Conservation (phyloP, 371 early-diverging fungal species). For the Capniomyces stellatus region DNA sequence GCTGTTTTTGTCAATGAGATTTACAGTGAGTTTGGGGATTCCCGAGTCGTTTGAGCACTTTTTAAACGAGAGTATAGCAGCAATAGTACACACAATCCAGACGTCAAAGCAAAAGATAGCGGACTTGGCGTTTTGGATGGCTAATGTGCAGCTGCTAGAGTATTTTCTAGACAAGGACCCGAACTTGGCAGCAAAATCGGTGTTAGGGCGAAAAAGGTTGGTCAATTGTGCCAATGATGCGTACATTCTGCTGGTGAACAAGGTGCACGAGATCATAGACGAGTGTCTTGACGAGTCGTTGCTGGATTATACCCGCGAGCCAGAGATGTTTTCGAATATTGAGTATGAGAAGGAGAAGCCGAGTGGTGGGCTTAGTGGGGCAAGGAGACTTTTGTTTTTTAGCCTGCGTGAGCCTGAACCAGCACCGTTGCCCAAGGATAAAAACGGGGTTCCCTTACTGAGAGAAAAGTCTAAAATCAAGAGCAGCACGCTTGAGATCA, state of each 20-base stretch:
- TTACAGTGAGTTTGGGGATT: conserved; percentile 59
- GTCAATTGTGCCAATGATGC: conserved; percentile 47
- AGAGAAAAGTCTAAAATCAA: not conserved
- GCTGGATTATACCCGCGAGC: conserved; percentile 51
- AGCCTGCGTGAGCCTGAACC: not conserved
- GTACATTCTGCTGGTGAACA: conserved; percentile 35
- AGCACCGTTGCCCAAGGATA: not conserved
- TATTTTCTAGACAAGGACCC: conserved; percentile 64
- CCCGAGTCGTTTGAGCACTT: conserved; percentile 43
- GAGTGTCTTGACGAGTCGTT: conserved; percentile 40
- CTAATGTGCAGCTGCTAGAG: conserved; percentile 52
- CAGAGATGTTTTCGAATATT: conserved; percentile 37
- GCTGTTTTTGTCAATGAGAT: conserved; percentile 68
- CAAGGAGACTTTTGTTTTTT: not conserved
- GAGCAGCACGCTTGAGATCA: not conserved
- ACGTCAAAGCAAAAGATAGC: conserved; percentile 11
- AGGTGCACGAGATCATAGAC: conserved; percentile 35
- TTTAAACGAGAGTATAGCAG: conserved; percentile 34
- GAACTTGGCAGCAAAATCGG: conserved; percentile 36
- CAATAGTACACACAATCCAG: conserved; percentile 32
- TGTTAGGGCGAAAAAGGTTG: conserved; percentile 36
- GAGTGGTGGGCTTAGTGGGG: not conserved
- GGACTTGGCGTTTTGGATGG: conserved; percentile 56
- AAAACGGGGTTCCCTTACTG: not conserved
- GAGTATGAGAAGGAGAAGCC: conserved; percentile 29